Evolutionary conservation across 768 basidiomycete species (phyloP), one percentile per base, ranked within the genome.

Genomic region (Lentinus brumalis): DNA sequence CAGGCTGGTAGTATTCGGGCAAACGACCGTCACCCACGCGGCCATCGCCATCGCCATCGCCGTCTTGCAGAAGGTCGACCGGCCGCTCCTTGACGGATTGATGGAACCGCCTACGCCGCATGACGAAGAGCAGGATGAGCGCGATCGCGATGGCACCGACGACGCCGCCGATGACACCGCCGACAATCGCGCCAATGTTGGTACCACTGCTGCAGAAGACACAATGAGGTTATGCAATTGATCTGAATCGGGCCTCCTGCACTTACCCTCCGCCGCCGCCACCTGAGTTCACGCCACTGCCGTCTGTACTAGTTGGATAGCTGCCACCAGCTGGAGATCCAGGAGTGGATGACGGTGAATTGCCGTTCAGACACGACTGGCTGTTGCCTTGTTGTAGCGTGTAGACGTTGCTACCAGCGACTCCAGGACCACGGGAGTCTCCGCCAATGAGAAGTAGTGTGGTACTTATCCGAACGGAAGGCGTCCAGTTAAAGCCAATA

Each of bases 331-430:
- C 91, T 6, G 91, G 89, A 56, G 76, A 78, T 2, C 89, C 91
- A 10, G 88, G 81, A 2, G 91, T 94, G 4, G 91, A 91, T 53
- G 87, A 90, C 0, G 91, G 91, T 53, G 89, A 91, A 14, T 63
- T 72, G 46, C 73, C 70, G 45, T 77, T 82, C 50, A 92, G 69
- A 67, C 91, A 94, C 2, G 76, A 80, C 64, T 79, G 11, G 35
- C 12, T 81, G 60, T 78, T 70, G 14, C 86, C 84, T 29, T 78
- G 76, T 60, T 79, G 75, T 39, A 92, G 82, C n/a, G 80, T 82
- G 62, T 81, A 82, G 1, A 78, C 69, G 6, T 74, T 76, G 69
- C 89, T 91, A 11, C 92, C 92, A 14, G 81, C 92, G 0, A 81
- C 79, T 3, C 91, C 91, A 18, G 80, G 79, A 8, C 91, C 89